Evolutionary conservation across 331 rosid genomes (phyloP).

Genomic region (Pyracantha coccinea): DNA sequence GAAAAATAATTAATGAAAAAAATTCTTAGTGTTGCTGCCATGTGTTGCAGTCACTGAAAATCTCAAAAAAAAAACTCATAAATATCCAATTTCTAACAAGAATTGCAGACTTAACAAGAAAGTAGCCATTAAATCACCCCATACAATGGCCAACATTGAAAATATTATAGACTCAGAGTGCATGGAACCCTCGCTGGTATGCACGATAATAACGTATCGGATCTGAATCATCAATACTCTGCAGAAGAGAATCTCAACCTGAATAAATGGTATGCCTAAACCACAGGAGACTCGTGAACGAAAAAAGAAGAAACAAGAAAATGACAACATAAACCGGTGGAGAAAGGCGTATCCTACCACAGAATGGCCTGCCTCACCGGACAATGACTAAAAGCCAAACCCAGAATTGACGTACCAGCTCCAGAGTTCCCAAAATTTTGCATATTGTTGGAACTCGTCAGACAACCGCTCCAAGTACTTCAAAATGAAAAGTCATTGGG

Average conservation of each 20-base stretch:
- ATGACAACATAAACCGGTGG: slow-evolving; percentile 12
- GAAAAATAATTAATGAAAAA: too few relatives aligned
- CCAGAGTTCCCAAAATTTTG: slow-evolving; percentile 20
- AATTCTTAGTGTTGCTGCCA: too few relatives aligned
- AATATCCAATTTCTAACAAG: too few relatives aligned
- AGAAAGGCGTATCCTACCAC: slow-evolving; percentile 29
- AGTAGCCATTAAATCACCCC: slow-evolving; percentile 37
- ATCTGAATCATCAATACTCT: slow-evolving; percentile 14
- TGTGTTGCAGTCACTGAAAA: too few relatives aligned
- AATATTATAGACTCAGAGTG: slow-evolving; percentile 25
- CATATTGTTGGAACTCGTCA: slow-evolving; percentile 21
- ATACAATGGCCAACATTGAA: slow-evolving; percentile 27
- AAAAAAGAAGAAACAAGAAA: background rate
- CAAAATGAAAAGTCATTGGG: slow-evolving; percentile 30
- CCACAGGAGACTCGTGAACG: background rate
- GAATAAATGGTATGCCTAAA: slow-evolving; percentile 15
- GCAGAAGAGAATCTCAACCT: slow-evolving; percentile 13
- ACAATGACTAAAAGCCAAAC: slow-evolving; percentile 19
- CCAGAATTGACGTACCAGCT: slow-evolving; percentile 20
- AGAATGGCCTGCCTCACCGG: slow-evolving; percentile 33
- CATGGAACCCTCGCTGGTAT: slow-evolving; percentile 23
- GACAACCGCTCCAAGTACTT: slow-evolving; percentile 26
- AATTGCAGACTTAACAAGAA: slow-evolving; percentile 24
- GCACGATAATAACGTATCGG: slow-evolving; percentile 14
- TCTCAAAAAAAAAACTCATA: too few relatives aligned